phyloP scores from a whole-genome alignment of 2,329 filamentous ascomycete genomes.

The Parastagonospora nodorum region DNA sequence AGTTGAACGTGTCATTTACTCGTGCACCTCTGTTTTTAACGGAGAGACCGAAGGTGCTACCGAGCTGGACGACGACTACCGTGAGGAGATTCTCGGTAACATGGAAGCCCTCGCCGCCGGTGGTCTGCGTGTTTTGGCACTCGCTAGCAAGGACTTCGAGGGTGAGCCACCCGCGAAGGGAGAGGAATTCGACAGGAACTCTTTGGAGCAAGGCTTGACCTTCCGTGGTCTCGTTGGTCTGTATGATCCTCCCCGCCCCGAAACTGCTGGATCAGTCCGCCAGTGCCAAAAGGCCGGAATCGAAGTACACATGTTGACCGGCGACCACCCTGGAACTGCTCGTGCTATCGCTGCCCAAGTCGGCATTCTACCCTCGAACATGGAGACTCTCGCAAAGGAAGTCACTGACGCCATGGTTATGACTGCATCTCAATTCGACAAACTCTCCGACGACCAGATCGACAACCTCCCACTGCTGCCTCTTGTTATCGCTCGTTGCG shows the following conservation, averaged over 20 bases:
- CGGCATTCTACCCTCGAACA: constrained; percentile 50
- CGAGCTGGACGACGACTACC: constrained; percentile 58
- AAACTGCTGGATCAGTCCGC: constrained; percentile 65
- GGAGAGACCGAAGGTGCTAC: constrained; percentile 46
- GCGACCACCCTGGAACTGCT: constrained; percentile 52
- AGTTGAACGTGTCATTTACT: constrained; percentile 64
- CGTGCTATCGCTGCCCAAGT: constrained; percentile 53
- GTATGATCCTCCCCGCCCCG: constrained; percentile 81
- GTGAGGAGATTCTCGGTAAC: constrained; percentile 64
- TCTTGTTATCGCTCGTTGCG: constrained; percentile 52
- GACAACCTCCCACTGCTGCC: constrained; percentile 48
- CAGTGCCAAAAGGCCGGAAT: constrained; percentile 43
- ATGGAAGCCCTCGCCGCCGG: constrained; percentile 70
- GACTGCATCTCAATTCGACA: constrained; percentile 49
- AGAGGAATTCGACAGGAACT: constrained; percentile 58
- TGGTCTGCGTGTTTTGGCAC: constrained; percentile 70
- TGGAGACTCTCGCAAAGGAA: constrained; percentile 42
- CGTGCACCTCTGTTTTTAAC: constrained; percentile 61
- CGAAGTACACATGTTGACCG: constrained; percentile 54
- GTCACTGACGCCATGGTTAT: constrained; percentile 37
- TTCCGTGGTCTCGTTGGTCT: constrained; percentile 81
- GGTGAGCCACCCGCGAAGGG: constrained; percentile 48
- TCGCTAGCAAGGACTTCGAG: constrained; percentile 59
- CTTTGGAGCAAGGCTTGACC: constrained; percentile 69
- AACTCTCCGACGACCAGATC: constrained; percentile 49